phyloP scores from a whole-genome alignment of 73 alveolate genomes.

The Effrenium voratum region DNA sequence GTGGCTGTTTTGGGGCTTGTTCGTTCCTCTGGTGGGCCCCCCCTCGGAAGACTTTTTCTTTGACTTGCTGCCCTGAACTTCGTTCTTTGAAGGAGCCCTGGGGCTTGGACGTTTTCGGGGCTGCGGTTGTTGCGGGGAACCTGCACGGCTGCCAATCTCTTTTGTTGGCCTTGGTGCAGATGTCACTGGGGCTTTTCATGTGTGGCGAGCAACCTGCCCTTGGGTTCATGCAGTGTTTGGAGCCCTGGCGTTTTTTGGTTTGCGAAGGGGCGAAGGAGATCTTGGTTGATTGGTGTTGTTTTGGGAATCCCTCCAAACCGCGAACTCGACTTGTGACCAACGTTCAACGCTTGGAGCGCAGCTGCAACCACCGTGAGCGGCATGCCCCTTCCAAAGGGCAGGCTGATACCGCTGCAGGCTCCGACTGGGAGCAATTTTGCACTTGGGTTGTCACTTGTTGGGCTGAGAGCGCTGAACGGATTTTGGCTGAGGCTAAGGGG shows the following conservation, averaged over 20 bases:
- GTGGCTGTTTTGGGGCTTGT: neutral
- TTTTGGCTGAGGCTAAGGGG: neutral
- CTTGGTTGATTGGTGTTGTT: constrained; percentile 51
- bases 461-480: too few species aligned
- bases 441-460: neutral
- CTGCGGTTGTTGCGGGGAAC: neutral
- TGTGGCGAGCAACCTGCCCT: constrained; percentile 31
- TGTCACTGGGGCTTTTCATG: neutral
- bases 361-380: neutral
- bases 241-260: neutral
- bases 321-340: neutral
- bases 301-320: neutral
- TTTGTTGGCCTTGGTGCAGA: neutral
- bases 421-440: neutral
- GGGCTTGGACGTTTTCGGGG: neutral
- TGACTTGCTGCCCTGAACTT: neutral
- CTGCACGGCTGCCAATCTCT: neutral
- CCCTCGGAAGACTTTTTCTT: neutral
- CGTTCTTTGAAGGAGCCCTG: neutral
- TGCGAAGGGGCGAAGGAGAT: neutral
- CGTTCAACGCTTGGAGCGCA: neutral
- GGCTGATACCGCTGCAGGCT: neutral
- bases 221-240: neutral
- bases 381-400: neutral
- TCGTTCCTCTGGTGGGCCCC: constrained; percentile 46